Percentiles rank a stretch among this genome's conserved stretches.
Conservation (phyloP, 352 stramenopile species). For the Globisporangium mamillatum region DNA sequence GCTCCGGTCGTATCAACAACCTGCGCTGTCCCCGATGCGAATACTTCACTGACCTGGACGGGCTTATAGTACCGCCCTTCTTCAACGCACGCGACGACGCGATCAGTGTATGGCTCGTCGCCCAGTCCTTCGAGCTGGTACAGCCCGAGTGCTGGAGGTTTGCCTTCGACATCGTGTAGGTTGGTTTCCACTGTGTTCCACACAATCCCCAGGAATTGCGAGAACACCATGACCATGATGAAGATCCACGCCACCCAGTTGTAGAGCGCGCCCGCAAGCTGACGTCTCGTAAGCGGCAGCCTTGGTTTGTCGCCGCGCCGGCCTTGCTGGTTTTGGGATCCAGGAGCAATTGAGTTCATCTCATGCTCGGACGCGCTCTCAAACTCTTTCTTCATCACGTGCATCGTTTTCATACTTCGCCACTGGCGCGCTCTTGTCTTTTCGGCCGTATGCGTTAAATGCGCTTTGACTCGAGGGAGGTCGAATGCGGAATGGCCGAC, state of each 20-base stretch:
- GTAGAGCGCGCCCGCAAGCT: constrained; percentile 7
- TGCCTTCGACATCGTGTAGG: not conserved
- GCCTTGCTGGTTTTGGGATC: too few relatives aligned
- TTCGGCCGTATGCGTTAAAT: too few relatives aligned
- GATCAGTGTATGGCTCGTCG: constrained; percentile 48
- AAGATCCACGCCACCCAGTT: constrained; percentile 13
- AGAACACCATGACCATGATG: constrained; percentile 10
- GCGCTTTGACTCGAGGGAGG: too few relatives aligned
- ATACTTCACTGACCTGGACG: constrained; percentile 25
- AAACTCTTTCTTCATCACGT: too few relatives aligned
- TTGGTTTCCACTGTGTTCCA: constrained; percentile 12
- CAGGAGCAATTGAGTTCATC: too few relatives aligned
- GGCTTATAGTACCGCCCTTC: constrained; percentile 30
- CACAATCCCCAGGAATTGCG: constrained; percentile 14
- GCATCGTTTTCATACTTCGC: too few relatives aligned
- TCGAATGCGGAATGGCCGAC: too few relatives aligned
- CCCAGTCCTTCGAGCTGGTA: constrained; percentile 25
- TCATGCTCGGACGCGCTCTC: too few relatives aligned
- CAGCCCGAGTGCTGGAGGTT: not conserved
- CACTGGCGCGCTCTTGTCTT: too few relatives aligned
- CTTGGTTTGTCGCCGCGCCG: too few relatives aligned
- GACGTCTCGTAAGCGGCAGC: not conserved
- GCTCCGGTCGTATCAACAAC: constrained; percentile 19
- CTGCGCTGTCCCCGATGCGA: not conserved
- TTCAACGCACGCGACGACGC: constrained; percentile 41